Percentiles rank a stretch among this genome's conserved stretches.
phyloP scores from a whole-genome alignment of 1,284 basidiomycete species.

The Tilletiaria anomala region DNA sequence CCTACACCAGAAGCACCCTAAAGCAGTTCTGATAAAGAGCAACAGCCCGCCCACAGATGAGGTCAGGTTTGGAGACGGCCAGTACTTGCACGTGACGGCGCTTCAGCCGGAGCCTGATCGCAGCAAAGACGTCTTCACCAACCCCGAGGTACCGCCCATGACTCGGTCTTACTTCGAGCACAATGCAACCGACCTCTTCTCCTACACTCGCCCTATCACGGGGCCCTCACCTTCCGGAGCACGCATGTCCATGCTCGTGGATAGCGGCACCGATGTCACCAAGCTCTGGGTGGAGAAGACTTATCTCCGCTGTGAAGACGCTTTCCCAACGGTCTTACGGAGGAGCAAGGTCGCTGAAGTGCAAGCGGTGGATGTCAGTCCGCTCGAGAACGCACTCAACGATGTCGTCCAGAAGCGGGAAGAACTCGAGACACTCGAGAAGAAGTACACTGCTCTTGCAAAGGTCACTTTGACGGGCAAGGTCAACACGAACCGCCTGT shows the following conservation, averaged over 20 bases:
- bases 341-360: conserved; percentile 74
- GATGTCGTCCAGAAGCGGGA: conserved; percentile 65
- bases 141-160: conserved; percentile 63
- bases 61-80: conserved; percentile 14
- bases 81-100: conserved; percentile 56
- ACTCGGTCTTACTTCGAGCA: conserved; percentile 78
- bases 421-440: conserved; percentile 56
- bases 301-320: conserved; percentile 50
- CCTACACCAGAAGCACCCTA: conserved; percentile 82
- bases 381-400: conserved; percentile 65
- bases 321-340: conserved; percentile 78
- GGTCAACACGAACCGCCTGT: conserved; percentile 63
- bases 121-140: conserved; percentile 62
- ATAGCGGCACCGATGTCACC: conserved; percentile 4
- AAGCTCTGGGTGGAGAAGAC: conserved; percentile 63
- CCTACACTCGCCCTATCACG: conserved; percentile 48
- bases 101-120: conserved; percentile 75
- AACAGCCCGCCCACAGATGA: conserved; percentile 59
- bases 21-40: conserved; percentile 63
- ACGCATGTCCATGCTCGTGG: not conserved
- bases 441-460: conserved; percentile 59
- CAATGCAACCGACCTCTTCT: conserved; percentile 43
- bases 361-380: conserved; percentile 64
- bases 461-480: conserved; percentile 47
- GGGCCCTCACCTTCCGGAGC: conserved; percentile 2